Percentiles rank a stretch among this genome's conserved stretches.
Conservation (phyloP, 1,284 basidiomycete species). For the Cryptococcus sp. region DNA sequence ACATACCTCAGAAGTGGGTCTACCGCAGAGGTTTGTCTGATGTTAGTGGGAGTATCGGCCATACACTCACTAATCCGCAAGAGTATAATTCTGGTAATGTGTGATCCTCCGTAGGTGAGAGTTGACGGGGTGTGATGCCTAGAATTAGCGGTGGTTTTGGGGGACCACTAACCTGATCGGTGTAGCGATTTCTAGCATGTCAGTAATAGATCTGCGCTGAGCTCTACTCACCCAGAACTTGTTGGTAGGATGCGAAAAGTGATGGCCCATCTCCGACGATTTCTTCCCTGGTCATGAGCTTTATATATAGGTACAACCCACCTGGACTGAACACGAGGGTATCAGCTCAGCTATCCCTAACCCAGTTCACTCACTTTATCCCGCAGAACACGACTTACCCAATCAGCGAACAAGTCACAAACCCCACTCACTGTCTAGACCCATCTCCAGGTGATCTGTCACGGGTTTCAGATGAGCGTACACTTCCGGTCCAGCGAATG, state of each 20-base stretch:
- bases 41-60: not conserved
- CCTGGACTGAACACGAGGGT: slow-evolving; percentile 4
- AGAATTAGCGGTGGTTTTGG: not conserved
- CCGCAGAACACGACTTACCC: slow-evolving; percentile 60
- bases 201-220: not conserved
- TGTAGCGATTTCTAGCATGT: slow-evolving; percentile 52
- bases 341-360: not conserved
- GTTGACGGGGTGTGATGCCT: slow-evolving; percentile 55
- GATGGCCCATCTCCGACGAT: slow-evolving; percentile 62
- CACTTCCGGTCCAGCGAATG: slow-evolving; percentile 39
- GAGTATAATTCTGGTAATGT: slow-evolving; percentile 38
- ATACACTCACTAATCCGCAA: slow-evolving; percentile 53
- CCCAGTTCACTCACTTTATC: slow-evolving; percentile 54
- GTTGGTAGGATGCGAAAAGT: slow-evolving; percentile 68
- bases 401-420: not conserved
- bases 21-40: slow-evolving; percentile 60
- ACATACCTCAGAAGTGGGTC: slow-evolving; percentile 57
- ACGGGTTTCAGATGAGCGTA: slow-evolving; percentile 39
- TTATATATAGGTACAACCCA: not conserved
- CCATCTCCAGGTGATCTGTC: slow-evolving; percentile 44
- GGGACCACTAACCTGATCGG: slow-evolving; percentile 50
- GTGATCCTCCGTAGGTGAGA: slow-evolving; percentile 35
- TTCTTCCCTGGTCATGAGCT: slow-evolving; percentile 55
- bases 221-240: slow-evolving; percentile 42
- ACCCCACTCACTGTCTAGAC: slow-evolving; percentile 50